Conservation (phyloP, 768 basidiomycete species). For the Agaricus sinodeliciosus region DNA sequence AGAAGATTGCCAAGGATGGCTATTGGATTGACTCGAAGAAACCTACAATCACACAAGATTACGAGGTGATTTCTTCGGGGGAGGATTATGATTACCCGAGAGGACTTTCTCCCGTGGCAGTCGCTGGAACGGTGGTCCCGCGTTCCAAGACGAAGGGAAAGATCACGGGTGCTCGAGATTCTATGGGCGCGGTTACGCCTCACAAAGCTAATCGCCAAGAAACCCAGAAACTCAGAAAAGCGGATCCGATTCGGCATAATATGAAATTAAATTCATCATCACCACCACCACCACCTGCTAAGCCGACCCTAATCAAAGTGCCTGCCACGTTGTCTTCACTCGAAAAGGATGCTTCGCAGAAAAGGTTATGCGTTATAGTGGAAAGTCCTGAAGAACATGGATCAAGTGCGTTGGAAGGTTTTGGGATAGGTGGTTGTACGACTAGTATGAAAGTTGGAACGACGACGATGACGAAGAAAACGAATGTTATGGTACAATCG, state of each 20-base stretch:
- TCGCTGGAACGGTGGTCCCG: background rate
- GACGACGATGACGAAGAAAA: conserved; percentile 1
- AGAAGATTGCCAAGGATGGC: no score
- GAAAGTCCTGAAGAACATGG: conserved; percentile 30
- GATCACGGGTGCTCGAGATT: conserved; percentile 18
- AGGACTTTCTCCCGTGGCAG: background rate
- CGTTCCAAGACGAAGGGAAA: conserved; percentile 10
- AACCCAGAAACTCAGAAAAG: conserved; percentile 4
- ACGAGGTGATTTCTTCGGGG: background rate
- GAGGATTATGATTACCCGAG: background rate
- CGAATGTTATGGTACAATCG: background rate
- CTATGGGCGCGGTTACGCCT: conserved; percentile 12
- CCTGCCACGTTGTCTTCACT: conserved; percentile 3
- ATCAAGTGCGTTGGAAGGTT: conserved; percentile 19
- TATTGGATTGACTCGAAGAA: background rate
- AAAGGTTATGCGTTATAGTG: conserved; percentile 24
- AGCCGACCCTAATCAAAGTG: conserved; percentile 6
- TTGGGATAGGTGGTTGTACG: conserved; percentile 14
- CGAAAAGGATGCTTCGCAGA: conserved; percentile 9
- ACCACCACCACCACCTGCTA: conserved; percentile 11
- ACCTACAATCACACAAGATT: background rate
- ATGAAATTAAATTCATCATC: background rate
- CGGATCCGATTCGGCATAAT: background rate
- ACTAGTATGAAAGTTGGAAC: background rate
- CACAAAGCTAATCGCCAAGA: conserved; percentile 8